Evolutionary conservation across 108 stramenopile species (phyloP).

Genomic region (Cyclotella cryptica): DNA sequence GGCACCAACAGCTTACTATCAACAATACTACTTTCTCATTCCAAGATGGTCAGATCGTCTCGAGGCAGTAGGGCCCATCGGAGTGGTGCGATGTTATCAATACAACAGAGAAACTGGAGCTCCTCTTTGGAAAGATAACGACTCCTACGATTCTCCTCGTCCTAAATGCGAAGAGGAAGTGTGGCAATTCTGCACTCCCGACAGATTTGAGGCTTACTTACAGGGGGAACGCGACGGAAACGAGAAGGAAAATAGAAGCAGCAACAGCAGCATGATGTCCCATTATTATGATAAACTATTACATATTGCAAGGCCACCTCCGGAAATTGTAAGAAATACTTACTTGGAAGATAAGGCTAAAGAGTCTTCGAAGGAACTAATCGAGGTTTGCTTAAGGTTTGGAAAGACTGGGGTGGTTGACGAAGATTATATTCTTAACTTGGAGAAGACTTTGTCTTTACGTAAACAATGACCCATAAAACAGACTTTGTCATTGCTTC

Average conservation of each 20-base stretch:
- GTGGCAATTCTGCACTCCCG: constrained; percentile 57
- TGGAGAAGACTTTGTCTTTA: constrained; percentile 11
- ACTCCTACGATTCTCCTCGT: constrained; percentile 49
- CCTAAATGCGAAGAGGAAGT: constrained; percentile 59
- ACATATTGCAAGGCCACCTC: constrained; percentile 74
- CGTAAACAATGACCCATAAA: not conserved
- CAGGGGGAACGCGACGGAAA: constrained; percentile 7
- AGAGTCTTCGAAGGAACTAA: constrained; percentile 47
- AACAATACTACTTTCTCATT: constrained; percentile 60
- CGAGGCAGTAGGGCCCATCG: constrained; percentile 72
- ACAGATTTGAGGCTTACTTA: constrained; percentile 64
- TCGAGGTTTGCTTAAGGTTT: constrained; percentile 71
- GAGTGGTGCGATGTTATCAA: constrained; percentile 77
- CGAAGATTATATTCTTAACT: constrained; percentile 55
- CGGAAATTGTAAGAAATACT: constrained; percentile 61
- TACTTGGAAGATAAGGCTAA: constrained; percentile 56
- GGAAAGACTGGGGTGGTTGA: constrained; percentile 67
- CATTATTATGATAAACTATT: constrained; percentile 85
- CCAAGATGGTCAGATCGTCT: constrained; percentile 76
- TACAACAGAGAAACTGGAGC: constrained; percentile 61
- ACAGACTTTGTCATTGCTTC: not conserved
- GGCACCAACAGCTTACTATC: not conserved
- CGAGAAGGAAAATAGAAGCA: constrained; percentile 5
- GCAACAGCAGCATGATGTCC: constrained; percentile 60
- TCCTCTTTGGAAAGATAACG: constrained; percentile 36